These are phyloP conservation scores for Rutidosis leptorrhynchoides DNA, from an alignment of 129 eudicot genomes.

Conservation along the genomic window DNA sequence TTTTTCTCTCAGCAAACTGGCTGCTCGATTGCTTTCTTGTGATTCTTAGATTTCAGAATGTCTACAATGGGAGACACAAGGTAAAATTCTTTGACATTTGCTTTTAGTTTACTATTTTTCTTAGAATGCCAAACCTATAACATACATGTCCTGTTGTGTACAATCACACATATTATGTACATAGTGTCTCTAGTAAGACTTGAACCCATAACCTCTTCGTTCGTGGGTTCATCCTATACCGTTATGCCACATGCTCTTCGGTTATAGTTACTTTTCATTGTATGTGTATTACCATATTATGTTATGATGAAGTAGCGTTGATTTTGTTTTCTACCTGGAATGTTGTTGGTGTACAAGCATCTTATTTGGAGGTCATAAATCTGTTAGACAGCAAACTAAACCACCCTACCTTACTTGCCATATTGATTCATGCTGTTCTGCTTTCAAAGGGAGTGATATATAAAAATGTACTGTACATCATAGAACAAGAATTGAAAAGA, in stretches of 20 bases:
- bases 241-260: too few species aligned
- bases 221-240: not conserved
- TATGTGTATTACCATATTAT: not conserved
- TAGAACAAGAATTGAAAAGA: not conserved
- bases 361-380: not conserved
- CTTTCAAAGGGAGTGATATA: not conserved
- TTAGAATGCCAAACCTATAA: not conserved
- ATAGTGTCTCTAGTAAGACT: not conserved
- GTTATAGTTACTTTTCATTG: not conserved
- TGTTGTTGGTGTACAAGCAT: not conserved
- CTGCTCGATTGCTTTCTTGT: conserved; percentile 23
- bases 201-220: not conserved
- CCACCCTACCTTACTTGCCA: not conserved
- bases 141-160: too few species aligned
- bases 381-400: not conserved
- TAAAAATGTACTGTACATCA: not conserved
- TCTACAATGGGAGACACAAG: conserved; percentile 25
- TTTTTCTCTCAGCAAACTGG: conserved; percentile 20
- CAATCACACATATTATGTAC: not conserved
- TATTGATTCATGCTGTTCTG: not conserved
- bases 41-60: conserved; percentile 30
- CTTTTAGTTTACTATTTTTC: not conserved
- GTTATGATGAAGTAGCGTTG: not conserved
- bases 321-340: conserved; percentile 8
- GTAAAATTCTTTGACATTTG: conserved; percentile 26